phyloP scores from a whole-genome alignment of 2,329 filamentous ascomycete genomes.

The Alternaria dauci region DNA sequence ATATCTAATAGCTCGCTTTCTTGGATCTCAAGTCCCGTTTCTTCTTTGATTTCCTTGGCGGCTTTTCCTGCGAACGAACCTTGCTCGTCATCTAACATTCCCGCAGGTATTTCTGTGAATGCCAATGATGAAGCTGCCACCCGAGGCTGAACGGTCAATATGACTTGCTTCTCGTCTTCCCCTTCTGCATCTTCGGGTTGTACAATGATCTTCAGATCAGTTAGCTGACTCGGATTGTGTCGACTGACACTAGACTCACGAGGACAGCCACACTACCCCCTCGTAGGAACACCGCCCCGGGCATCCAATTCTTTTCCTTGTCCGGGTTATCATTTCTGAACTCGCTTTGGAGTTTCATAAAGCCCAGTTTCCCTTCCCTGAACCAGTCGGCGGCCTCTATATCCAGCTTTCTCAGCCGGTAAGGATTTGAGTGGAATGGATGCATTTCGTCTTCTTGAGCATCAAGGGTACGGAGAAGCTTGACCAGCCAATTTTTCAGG shows the following conservation, averaged over 20 bases:
- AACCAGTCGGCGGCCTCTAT: slow-evolving; percentile 66
- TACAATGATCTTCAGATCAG: slow-evolving; percentile 58
- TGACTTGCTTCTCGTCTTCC: slow-evolving; percentile 52
- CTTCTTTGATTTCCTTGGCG: slow-evolving; percentile 65
- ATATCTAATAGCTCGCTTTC: slow-evolving; percentile 62
- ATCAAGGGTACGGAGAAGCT: slow-evolving; percentile 58
- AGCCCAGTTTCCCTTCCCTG: slow-evolving; percentile 57
- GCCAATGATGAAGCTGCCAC: slow-evolving; percentile 64
- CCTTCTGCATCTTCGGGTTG: slow-evolving; percentile 58
- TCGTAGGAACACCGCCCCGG: slow-evolving; percentile 65
- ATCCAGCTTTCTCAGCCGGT: slow-evolving; percentile 60
- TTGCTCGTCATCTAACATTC: slow-evolving; percentile 67
- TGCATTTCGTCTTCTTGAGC: slow-evolving; percentile 58
- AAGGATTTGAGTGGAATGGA: slow-evolving; percentile 62
- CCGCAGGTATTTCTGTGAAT: slow-evolving; percentile 66
- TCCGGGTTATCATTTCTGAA: slow-evolving; percentile 53
- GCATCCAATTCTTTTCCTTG: slow-evolving; percentile 55
- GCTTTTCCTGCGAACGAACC: slow-evolving; percentile 62
- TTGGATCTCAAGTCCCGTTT: slow-evolving; percentile 62
- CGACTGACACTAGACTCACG: slow-evolving; percentile 45
- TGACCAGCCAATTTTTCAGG: slow-evolving; percentile 64
- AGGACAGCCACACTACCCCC: slow-evolving; percentile 67
- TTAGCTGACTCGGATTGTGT: neutral
- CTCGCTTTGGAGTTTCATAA: slow-evolving; percentile 64
- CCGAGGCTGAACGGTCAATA: slow-evolving; percentile 66